Evolutionary conservation across 768 basidiomycete genomes (phyloP).

Genomic region (Serendipita sp.): DNA sequence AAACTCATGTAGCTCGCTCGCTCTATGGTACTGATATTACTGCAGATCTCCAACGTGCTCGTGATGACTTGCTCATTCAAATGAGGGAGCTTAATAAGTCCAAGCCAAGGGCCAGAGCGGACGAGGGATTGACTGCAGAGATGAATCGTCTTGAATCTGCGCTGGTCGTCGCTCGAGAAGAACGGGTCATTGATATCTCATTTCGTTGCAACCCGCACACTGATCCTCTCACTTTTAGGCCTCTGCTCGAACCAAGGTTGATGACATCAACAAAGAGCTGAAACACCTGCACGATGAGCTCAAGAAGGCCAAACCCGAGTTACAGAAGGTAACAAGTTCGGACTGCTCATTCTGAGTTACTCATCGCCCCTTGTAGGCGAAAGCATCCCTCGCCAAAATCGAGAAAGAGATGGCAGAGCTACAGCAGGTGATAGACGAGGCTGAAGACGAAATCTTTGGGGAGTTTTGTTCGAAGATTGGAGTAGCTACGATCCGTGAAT

Average conservation of each 20-base stretch:
- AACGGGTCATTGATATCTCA: conserved; percentile 40
- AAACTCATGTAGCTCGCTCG: too few relatives aligned
- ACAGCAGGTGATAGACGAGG: conserved; percentile 43
- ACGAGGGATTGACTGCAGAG: conserved; percentile 63
- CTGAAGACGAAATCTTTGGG: conserved; percentile 66
- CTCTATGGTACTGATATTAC: not conserved
- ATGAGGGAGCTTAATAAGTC: conserved; percentile 71
- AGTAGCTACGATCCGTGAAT: conserved; percentile 74
- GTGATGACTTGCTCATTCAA: conserved; percentile 57
- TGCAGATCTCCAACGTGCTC: conserved; percentile 38
- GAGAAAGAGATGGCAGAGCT: conserved; percentile 40
- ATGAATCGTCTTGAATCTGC: conserved; percentile 66
- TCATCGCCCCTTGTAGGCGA: conserved; percentile 27
- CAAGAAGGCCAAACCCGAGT: conserved; percentile 48
- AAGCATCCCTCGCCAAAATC: conserved; percentile 35
- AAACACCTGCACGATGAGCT: conserved; percentile 64
- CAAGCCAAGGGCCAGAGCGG: conserved; percentile 69
- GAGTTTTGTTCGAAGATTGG: conserved; percentile 68
- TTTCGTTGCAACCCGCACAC: not conserved
- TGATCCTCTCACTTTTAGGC: conserved; percentile 1
- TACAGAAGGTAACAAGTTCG: conserved; percentile 43
- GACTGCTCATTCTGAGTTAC: too few relatives aligned
- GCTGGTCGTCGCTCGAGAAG: conserved; percentile 62
- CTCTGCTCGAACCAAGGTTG: conserved; percentile 40
- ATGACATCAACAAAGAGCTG: conserved; percentile 72